Evolutionary conservation across 2,329 filamentous ascomycete species (phyloP).

Genomic region (Septoria linicola): DNA sequence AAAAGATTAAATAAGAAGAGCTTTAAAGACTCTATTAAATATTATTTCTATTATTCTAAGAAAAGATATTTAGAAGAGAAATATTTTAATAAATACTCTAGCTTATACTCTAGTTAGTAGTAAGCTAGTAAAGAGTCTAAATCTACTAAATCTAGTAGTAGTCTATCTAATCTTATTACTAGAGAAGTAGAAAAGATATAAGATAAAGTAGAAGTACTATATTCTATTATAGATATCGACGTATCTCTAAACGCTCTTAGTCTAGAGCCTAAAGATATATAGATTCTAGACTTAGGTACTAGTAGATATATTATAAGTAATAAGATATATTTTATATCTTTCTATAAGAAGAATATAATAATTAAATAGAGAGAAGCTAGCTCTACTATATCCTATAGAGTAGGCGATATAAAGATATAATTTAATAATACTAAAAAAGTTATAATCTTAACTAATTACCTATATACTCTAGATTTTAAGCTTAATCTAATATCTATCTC

Average conservation of each 20-base stretch:
- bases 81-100: too few species aligned
- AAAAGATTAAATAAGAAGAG: too few species aligned
- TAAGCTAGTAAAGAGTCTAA: background rate
- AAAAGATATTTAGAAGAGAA: too few species aligned
- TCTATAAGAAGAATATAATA: background rate
- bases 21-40: too few species aligned
- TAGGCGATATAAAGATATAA: background rate
- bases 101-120: background rate
- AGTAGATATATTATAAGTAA: constrained; percentile 4
- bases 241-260: background rate
- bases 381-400: background rate
- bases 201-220: background rate
- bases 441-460: constrained; percentile 9
- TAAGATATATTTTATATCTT: background rate
- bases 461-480: constrained; percentile 3
- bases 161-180: constrained; percentile 4
- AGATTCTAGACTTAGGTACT: background rate
- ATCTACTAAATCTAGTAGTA: background rate
- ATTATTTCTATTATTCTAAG: too few species aligned
- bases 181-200: background rate
- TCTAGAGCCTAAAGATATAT: constrained; percentile 1
- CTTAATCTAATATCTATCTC: constrained; percentile 8
- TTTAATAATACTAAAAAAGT: constrained; percentile 10
- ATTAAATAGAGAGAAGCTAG: background rate
- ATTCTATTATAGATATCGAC: background rate